Percentiles rank a stretch among this genome's conserved stretches.
These are phyloP conservation scores for Cyathus striatus DNA, from an alignment of 768 basidiomycete species.

Conservation along the genomic window DNA sequence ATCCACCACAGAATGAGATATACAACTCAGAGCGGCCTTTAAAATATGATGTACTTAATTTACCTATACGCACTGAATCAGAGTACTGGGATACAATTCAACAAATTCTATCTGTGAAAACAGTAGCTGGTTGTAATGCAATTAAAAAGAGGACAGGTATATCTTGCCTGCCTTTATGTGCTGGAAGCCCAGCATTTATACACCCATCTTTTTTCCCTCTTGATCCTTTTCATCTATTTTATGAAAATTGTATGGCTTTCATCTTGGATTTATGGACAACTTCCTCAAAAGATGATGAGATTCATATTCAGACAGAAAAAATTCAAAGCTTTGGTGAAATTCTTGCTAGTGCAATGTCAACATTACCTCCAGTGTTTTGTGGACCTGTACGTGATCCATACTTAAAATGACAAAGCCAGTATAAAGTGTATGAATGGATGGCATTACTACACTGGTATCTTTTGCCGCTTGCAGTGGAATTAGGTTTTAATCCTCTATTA, in stretches of 20 bases:
- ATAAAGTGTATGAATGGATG: constrained; percentile 32
- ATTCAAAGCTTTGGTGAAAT: constrained; percentile 13
- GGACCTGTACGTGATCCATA: constrained; percentile 20
- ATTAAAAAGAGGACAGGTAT: constrained; percentile 19
- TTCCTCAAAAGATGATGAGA: constrained; percentile 8
- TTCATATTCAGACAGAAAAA: constrained; percentile 13
- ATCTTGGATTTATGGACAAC: constrained; percentile 25
- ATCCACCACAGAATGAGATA: constrained; percentile 12
- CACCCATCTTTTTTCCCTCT: constrained; percentile 27
- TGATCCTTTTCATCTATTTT: constrained; percentile 30
- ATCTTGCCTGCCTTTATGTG: constrained; percentile 18
- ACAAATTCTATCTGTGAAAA: constrained; percentile 8
- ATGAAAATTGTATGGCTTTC: constrained; percentile 23
- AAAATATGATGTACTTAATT: constrained; percentile 13
- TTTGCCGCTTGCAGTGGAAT: constrained; percentile 25
- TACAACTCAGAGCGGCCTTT: constrained; percentile 16
- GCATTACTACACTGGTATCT: constrained; percentile 28
- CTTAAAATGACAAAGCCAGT: constrained; percentile 28
- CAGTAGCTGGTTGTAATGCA: constrained; percentile 6
- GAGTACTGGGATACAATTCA: constrained; percentile 18
- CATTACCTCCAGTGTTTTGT: constrained; percentile 25
- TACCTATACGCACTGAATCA: constrained; percentile 15
- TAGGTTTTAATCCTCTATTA: constrained; percentile 14
- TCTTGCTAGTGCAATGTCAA: constrained; percentile 15
- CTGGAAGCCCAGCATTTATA: constrained; percentile 20